A percentile compares a stretch with the other conserved stretches of the same genome.
Conservation (phyloP, 2,329 filamentous ascomycete species). For the Diaporthe australafricana region DNA sequence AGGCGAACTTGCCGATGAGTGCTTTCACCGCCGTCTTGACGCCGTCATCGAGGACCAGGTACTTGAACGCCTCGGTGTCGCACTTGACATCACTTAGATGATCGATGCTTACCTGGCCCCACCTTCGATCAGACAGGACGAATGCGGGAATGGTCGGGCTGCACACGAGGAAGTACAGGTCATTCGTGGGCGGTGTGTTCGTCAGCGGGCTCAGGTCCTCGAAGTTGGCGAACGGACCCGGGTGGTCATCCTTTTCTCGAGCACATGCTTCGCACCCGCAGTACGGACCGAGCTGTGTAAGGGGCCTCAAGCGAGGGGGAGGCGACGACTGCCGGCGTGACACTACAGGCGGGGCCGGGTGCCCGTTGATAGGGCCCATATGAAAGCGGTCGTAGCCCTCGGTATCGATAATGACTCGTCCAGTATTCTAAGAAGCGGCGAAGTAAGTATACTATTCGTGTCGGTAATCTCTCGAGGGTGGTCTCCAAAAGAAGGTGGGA, state of each 20-base stretch:
- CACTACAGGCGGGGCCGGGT: not conserved
- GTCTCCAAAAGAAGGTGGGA: too few species aligned
- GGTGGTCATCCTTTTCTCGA: constrained; percentile 38
- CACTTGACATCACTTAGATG: constrained; percentile 53
- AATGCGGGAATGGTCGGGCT: constrained; percentile 60
- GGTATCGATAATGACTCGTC: constrained; percentile 57
- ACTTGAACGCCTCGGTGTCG: constrained; percentile 62
- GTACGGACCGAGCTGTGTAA: constrained; percentile 54
- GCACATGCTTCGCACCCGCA: constrained; percentile 56
- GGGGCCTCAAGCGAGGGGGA: constrained; percentile 44
- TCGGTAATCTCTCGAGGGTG: not conserved
- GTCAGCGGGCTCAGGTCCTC: constrained; percentile 52
- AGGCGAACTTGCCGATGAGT: constrained; percentile 60
- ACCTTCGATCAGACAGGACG: constrained; percentile 56
- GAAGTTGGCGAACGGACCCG: constrained; percentile 52
- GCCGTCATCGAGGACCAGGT: constrained; percentile 60
- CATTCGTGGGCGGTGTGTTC: constrained; percentile 51
- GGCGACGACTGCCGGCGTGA: not conserved
- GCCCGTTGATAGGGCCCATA: constrained; percentile 42
- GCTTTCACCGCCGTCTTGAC: constrained; percentile 60
- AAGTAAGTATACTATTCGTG: not conserved
- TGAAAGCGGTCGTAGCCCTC: constrained; percentile 54
- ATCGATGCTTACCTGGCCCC: constrained; percentile 56
- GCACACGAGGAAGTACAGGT: constrained; percentile 58
- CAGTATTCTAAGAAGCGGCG: constrained; percentile 45